These are phyloP conservation scores for Fraxinus floribunda DNA, from an alignment of 305 asterid species.

Conservation along the genomic window DNA sequence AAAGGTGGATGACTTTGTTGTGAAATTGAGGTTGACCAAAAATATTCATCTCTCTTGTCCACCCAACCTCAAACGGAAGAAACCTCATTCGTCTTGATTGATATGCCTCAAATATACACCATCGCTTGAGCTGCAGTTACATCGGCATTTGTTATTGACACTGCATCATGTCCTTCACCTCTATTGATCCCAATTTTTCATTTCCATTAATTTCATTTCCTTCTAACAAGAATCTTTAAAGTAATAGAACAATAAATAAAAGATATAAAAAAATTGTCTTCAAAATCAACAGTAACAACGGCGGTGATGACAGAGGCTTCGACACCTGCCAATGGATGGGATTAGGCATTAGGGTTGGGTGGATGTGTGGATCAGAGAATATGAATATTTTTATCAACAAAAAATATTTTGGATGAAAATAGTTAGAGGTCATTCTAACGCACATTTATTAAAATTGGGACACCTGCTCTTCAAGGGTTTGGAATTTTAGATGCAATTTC, in stretches of 20 bases:
- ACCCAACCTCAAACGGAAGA: no score
- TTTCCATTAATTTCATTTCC: background rate
- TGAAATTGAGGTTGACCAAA: no score
- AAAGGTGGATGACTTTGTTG: background rate
- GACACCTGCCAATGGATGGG: background rate
- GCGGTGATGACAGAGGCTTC: no score
- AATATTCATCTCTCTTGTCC: no score
- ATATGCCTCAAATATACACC: no score
- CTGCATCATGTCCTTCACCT: background rate
- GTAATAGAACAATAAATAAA: background rate
- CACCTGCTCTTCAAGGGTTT: background rate
- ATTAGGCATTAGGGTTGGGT: background rate
- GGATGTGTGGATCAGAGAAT: background rate
- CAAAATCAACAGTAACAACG: no score
- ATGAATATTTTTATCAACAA: background rate
- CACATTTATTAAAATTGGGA: background rate
- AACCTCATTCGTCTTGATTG: no score
- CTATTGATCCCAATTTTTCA: background rate
- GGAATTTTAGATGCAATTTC: background rate
- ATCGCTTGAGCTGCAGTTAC: no score
- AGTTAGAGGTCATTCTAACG: background rate
- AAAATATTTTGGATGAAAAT: background rate
- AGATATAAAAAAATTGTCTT: no score
- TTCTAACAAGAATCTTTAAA: background rate
- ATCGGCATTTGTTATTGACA: no score